These are phyloP conservation scores for Hylodesmum podocarpum DNA, from an alignment of 306 rosid genomes.

Conservation along the genomic window DNA sequence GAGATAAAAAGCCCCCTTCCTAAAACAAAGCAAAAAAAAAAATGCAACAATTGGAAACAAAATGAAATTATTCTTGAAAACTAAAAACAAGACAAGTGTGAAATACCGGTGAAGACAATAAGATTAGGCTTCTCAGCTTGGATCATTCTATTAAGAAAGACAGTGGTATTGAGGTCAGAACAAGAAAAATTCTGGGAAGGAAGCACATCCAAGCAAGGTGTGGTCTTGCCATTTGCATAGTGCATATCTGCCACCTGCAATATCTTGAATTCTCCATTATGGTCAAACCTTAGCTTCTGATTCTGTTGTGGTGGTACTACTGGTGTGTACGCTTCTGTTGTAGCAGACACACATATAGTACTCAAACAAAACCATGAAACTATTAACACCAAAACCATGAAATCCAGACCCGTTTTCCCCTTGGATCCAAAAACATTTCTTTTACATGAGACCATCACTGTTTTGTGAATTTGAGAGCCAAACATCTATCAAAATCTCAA, in stretches of 20 bases:
- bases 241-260: constrained; percentile 98
- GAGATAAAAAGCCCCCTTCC: background rate
- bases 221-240: constrained; percentile 64
- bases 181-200: constrained; percentile 58
- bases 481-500: constrained; percentile 11
- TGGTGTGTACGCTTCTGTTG: constrained; percentile 15
- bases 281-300: constrained; percentile 54
- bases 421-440: constrained; percentile 18
- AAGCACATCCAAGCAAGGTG: constrained; percentile 69
- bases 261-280: constrained; percentile 78
- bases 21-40: background rate
- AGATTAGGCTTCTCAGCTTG: constrained; percentile 90
- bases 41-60: background rate
- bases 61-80: background rate
- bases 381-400: constrained; percentile 8
- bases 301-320: background rate
- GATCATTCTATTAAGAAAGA: constrained; percentile 70
- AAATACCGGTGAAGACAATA: constrained; percentile 85
- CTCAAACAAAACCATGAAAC: constrained; percentile 8
- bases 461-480: background rate
- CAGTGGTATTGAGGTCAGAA: constrained; percentile 85
- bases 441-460: constrained; percentile 26
- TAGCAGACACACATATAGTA: constrained; percentile 38
- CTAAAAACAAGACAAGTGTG: background rate
- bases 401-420: constrained; percentile 21